Evolutionary conservation across 129 eudicot species (phyloP), one percentile per base, ranked within the genome.

Genomic region (Erigeron canadensis): DNA sequence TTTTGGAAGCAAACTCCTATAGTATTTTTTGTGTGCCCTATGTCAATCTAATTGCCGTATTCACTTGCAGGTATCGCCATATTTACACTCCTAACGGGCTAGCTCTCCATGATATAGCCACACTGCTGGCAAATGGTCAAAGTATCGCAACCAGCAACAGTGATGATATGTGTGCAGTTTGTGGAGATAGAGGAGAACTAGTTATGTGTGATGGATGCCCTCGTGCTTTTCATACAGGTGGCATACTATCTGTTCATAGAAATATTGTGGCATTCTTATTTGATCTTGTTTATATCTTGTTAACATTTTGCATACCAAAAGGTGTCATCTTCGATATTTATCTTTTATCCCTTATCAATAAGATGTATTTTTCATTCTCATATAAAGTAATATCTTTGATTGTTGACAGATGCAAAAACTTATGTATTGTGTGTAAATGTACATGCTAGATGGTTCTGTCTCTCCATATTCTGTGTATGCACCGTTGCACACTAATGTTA

Each of bases 151-250:
- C 87, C 71, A 81, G 90, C 71, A 83, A 80, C 77, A 87, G 91
- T 75, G 98, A 94, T 77, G 96, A 94, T 74, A 89, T 94, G 98
- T 94, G 98, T 86, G 89, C 95, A 71, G 79, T 77, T 21, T 94
- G 98, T 77, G 98, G 98, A 42, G 95, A 87, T 77, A 80, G 85
- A 65, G 98, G 96, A 68, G 85, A 89, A 58, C 84, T 89, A 46
- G 78, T 84, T 11, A 39, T 86, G 7, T 94, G 98, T 64, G 84
- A 86, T 65, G 94, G 96, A 47, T 94, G 98, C 76, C 96, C 98
- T 67, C 95, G 96, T 69, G 98, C 96, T 78, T 89, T 83, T 74
- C 98, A 94, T 81, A 79, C 91, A 75, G 94, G 98, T 89, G 50
- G 13, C 70, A 50, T 40, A 50, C 38, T 62, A 70, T 70, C 12